Base-by-base conservation (phyloP, 805 yeast genomes). In the Lipomyces mesembrius region DNA sequence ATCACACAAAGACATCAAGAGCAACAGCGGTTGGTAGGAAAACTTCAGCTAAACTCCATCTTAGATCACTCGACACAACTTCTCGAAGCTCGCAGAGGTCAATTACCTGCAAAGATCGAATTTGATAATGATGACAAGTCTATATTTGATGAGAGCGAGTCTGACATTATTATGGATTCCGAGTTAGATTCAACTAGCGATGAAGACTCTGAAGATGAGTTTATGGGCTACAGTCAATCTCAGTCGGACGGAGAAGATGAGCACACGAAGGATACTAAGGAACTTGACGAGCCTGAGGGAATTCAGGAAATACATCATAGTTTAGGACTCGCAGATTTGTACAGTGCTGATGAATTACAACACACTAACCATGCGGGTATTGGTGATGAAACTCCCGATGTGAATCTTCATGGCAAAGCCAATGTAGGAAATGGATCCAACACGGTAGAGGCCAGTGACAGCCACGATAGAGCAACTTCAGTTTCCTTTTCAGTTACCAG, bases 61-160 rank as follows among this genome's bases (percentile, higher is more conserved):
- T 80, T 94, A 65, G 96, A 93, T 74, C 95, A 93, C 74, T 91
- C 97, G 29, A 91, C 97, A 0, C 93, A 91, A 75, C 83, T 94
- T 46, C 81, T 94, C 35, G 97, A 92, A 68, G 96, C 97, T 0
- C 96, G 94, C 71, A 77, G 90, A 64, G 86, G 84, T 37, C 65
- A 67, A 58, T 39, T 46, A 39, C 58, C 6, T 11, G 64, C 46
- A 32, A 53, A 22, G 20, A 64, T 43, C 27, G 12, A 59, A 3
- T 32, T 57, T 20, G 65, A 62, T 20, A 82, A 82, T 22, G 70
- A 66, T 58, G 65, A 54, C n/a, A 59, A 61, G 54, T 29, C 60
- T 25, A 57, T 54, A 2, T 59, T 58, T 52, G 63, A 63, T 11
- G 67, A 68, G 22, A 58, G 59, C 46, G 70, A 68, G 25, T 68